Conservation (phyloP, 1,284 basidiomycete species). For the Paramarasmius palmivorus region DNA sequence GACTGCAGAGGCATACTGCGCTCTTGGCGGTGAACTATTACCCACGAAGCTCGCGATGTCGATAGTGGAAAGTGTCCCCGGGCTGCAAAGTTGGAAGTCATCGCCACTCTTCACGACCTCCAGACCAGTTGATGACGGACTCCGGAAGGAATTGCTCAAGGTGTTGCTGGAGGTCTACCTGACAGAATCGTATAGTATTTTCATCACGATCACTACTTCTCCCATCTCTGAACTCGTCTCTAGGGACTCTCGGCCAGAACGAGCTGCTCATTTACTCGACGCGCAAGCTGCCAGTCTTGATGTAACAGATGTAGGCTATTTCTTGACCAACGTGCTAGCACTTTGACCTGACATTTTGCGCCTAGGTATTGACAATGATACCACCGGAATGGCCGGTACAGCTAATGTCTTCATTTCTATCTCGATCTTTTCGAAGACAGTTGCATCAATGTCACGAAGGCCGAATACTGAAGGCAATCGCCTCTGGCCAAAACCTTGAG, state of each 20-base stretch:
- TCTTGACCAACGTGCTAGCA: conserved; percentile 4
- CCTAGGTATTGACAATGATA: conserved; percentile 70
- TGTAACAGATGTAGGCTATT: conserved; percentile 62
- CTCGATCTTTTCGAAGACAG: conserved; percentile 74
- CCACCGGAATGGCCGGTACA: conserved; percentile 77
- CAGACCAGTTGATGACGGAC: conserved; percentile 51
- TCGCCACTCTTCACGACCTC: conserved; percentile 19
- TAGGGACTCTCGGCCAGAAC: conserved; percentile 48
- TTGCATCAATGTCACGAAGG: conserved; percentile 73
- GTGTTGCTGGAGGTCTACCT: conserved; percentile 82
- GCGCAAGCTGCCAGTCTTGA: conserved; percentile 82
- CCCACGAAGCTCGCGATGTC: conserved; percentile 57
- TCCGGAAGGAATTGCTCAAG: conserved; percentile 63
- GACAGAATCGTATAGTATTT: conserved; percentile 47
- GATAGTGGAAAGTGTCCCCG: conserved; percentile 42
- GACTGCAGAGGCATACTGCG: conserved; percentile 83
- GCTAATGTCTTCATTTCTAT: conserved; percentile 73
- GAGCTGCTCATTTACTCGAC: conserved; percentile 70
- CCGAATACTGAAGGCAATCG: conserved; percentile 71
- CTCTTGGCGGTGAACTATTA: conserved; percentile 71
- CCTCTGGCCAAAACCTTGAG: conserved; percentile 69
- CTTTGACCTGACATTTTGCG: neutral
- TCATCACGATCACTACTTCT: neutral
- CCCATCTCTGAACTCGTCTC: conserved; percentile 4
- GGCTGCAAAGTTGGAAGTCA: conserved; percentile 11